Evolutionary conservation across 352 stramenopile species (phyloP).

Genomic region (Pythium oligandrum): DNA sequence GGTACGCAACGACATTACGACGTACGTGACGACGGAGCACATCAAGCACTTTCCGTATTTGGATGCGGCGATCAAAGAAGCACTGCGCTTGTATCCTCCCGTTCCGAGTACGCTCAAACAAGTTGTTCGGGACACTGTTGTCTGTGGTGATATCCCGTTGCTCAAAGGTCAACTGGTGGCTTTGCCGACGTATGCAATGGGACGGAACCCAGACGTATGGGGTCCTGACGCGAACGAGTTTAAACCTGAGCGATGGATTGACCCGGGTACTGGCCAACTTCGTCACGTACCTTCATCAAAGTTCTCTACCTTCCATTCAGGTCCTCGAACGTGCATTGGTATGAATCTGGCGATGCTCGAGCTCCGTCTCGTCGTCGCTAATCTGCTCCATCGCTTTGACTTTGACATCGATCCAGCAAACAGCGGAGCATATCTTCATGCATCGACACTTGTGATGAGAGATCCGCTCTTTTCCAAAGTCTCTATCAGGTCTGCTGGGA

Average conservation of each 20-base stretch:
- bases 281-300: too few species aligned
- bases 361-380: too few species aligned
- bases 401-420: too few species aligned
- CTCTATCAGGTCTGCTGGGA: too few species aligned
- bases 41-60: slow-evolving; percentile 45
- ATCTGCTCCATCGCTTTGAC: too few species aligned
- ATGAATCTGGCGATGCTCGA: too few species aligned
- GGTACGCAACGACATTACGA: slow-evolving; percentile 1
- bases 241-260: slow-evolving; percentile 45
- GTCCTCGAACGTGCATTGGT: too few species aligned
- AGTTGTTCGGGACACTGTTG: slow-evolving; percentile 42
- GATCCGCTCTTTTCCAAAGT: too few species aligned
- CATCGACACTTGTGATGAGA: too few species aligned
- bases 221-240: slow-evolving; percentile 39
- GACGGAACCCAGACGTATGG: slow-evolving; percentile 24
- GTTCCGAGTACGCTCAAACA: slow-evolving; percentile 55
- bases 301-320: too few species aligned
- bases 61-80: slow-evolving; percentile 45
- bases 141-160: slow-evolving; percentile 21
- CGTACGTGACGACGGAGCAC: slow-evolving; percentile 36
- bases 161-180: slow-evolving; percentile 14
- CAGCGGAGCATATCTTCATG: too few species aligned
- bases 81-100: slow-evolving; percentile 53
- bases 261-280: slow-evolving; percentile 1
- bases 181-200: slow-evolving; percentile 29